Percentiles rank a stretch among this genome's conserved stretches.
Conservation (phyloP, 2,329 filamentous ascomycete species). For the Aspergillus sp. region DNA sequence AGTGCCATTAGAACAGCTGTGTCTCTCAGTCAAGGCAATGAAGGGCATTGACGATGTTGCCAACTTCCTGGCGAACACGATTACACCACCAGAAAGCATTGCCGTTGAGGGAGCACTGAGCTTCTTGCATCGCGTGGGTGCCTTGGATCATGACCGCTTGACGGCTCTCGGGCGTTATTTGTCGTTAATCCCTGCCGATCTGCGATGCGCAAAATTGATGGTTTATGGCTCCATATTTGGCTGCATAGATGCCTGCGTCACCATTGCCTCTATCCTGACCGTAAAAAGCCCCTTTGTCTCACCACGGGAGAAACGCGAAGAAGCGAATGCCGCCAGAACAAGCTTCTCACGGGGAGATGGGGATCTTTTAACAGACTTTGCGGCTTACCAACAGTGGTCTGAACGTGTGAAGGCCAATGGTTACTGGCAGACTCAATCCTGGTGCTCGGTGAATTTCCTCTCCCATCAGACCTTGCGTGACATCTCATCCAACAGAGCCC, state of each 20-base stretch:
- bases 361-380: slow-evolving; percentile 79
- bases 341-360: slow-evolving; percentile 72
- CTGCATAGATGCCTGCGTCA: slow-evolving; percentile 80
- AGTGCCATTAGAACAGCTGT: slow-evolving; percentile 89
- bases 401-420: slow-evolving; percentile 50
- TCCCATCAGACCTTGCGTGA: slow-evolving; percentile 77
- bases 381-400: slow-evolving; percentile 77
- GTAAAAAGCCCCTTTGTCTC: slow-evolving; percentile 80
- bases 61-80: slow-evolving; percentile 72
- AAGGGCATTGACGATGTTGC: slow-evolving; percentile 71
- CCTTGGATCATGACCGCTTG: slow-evolving; percentile 75
- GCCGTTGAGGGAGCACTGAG: slow-evolving; percentile 81
- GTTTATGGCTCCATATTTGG: slow-evolving; percentile 92
- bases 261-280: slow-evolving; percentile 87
- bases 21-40: slow-evolving; percentile 91
- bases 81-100: slow-evolving; percentile 78
- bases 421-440: slow-evolving; percentile 49
- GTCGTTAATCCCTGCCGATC: slow-evolving; percentile 89
- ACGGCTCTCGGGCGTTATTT: slow-evolving; percentile 88
- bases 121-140: slow-evolving; percentile 77
- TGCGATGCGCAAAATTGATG: slow-evolving; percentile 89
- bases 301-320: slow-evolving; percentile 73
- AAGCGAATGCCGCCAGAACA: slow-evolving; percentile 68
- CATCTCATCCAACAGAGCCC: slow-evolving; percentile 75
- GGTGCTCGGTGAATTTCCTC: slow-evolving; percentile 81